Base-by-base conservation (phyloP, 768 basidiomycete species). In the Pleurotus giganteus region DNA sequence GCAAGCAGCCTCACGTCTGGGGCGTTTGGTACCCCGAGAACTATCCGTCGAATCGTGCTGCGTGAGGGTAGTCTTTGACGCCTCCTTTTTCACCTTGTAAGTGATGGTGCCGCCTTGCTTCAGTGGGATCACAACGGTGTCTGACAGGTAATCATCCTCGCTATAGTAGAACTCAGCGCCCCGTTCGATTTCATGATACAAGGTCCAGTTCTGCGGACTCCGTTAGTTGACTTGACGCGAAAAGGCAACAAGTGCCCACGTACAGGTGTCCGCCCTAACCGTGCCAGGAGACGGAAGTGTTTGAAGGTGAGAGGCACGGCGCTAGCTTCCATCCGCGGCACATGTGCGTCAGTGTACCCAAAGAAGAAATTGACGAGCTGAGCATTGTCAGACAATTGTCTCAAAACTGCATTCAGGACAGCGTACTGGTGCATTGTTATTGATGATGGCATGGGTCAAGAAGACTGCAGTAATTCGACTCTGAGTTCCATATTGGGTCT, bases 241-340 rank as follows among this genome's bases (percentile, higher is more conserved):
- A 9, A 36, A 28, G 28, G 28, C 5, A 3, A 34, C n/a, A 13
- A 21, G 19, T 31, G 21, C n/a, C 50, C 32, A 67, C 86, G 62
- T 63, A 86, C 86, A 7, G 85, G 81, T 26, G 75, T 69, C 56
- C 76, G 76, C 17, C 87, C 88, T 15, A 91, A 69, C 41, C 77
- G 80, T 3, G 88, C 88, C 44, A 91, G 75, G n/a, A 86, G 63
- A 64, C 83, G 80, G 71, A 91, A 91, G 62, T 89, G 88, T 62
- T 88, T 84, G 47, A 91, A 70, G 4, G 89, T 91, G 28, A 90
- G 64, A 19, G 89, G 89, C 24, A 90, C 86, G 41, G 74, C 26
- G n/a, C 21, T 17, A 52, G 49, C 49, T 28, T 51, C 49, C 32
- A 4, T 15, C 11, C 27, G 12, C 1, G 31, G 37, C 13, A 13